These are phyloP conservation scores for Wickerhamiella pararugosa DNA, from an alignment of 1,139 yeast genomes.

Conservation along the genomic window DNA sequence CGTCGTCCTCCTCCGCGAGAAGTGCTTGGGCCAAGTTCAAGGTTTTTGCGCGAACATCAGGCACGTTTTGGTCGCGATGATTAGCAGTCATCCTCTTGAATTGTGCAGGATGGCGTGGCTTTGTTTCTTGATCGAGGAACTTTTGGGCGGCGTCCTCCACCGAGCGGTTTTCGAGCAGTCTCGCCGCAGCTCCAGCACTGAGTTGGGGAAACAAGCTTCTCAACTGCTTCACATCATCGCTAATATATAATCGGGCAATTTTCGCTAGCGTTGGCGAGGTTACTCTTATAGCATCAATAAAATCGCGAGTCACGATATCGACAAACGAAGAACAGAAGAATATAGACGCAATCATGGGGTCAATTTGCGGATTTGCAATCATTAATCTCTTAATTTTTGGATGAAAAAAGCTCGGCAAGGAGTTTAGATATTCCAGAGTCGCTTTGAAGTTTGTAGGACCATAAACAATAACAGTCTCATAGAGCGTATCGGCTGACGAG, in stretches of 20 bases:
- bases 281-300: background rate
- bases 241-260: constrained; percentile 1
- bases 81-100: background rate
- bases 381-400: constrained; percentile 4
- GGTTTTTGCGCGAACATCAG: background rate
- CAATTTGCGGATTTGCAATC: background rate
- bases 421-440: constrained; percentile 1
- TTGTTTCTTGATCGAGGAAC: constrained; percentile 3
- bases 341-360: background rate
- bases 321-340: constrained; percentile 1
- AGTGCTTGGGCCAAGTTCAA: constrained; percentile 1
- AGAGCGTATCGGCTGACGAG: constrained; percentile 6
- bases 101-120: background rate
- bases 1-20: constrained; percentile 2
- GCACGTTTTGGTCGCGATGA: background rate
- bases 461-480: constrained; percentile 5
- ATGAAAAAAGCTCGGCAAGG: constrained; percentile 1
- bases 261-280: background rate
- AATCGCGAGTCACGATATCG: constrained; percentile 1
- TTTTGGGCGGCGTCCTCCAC: constrained; percentile 5
- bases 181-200: background rate
- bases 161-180: background rate
- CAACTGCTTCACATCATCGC: background rate
- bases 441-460: constrained; percentile 2
- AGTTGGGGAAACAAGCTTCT: constrained; percentile 6